Conservation (phyloP, 2,329 filamentous ascomycete species). For the Colletotrichum sp. region DNA sequence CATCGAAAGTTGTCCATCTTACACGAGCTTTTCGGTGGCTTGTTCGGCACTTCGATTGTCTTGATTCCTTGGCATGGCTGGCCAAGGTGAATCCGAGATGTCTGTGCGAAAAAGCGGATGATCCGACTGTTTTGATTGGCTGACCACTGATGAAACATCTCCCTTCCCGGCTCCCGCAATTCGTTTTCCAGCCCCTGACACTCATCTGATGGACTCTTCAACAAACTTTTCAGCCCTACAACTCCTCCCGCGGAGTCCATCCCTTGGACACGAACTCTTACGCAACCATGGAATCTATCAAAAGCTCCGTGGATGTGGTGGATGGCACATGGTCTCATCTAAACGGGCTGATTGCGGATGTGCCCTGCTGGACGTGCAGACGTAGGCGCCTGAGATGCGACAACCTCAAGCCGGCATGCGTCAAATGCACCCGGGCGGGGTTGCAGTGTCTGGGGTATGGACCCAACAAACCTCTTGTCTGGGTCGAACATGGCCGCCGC, state of each 20-base stretch:
- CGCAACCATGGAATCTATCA: neutral
- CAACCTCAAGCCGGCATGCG: slow-evolving; percentile 22
- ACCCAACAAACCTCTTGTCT: neutral
- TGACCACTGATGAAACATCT: neutral
- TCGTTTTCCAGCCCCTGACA: neutral
- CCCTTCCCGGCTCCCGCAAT: neutral
- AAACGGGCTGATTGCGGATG: neutral
- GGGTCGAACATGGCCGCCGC: neutral
- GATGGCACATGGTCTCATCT: neutral
- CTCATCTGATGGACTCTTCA: neutral
- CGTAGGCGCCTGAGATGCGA: slow-evolving; percentile 23
- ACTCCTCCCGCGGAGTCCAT: neutral
- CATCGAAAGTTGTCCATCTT: neutral
- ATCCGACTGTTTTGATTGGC: neutral
- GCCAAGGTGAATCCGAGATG: neutral
- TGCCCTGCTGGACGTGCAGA: neutral
- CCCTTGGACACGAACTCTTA: fast-evolving
- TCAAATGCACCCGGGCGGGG: slow-evolving; percentile 23
- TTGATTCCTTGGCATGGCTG: neutral
- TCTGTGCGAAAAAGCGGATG: neutral
- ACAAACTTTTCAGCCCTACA: neutral
- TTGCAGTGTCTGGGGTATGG: slow-evolving; percentile 8
- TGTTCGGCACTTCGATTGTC: neutral
- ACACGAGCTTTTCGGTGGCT: neutral
- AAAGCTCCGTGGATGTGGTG: neutral